Evolutionary conservation across 768 basidiomycete species (phyloP).

Genomic region (Pulveroboletus ravenelii): DNA sequence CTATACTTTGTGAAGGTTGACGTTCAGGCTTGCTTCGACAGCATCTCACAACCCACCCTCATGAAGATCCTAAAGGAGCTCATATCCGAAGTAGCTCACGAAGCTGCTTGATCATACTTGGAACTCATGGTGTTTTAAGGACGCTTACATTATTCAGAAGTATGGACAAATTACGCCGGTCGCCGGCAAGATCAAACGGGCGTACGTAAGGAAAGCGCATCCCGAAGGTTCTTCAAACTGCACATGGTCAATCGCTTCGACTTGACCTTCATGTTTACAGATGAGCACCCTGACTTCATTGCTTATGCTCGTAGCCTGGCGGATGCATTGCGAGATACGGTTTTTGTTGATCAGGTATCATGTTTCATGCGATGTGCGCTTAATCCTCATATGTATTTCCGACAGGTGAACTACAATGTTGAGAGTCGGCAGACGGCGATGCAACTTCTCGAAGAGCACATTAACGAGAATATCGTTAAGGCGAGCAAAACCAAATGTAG

Average conservation of each 20-base stretch:
- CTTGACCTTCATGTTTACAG: constrained; percentile 34
- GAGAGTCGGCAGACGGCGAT: constrained; percentile 55
- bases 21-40: constrained; percentile 94
- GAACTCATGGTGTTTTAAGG: constrained; percentile 38
- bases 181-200: constrained; percentile 53
- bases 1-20: constrained; percentile 97
- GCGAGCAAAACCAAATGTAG: constrained; percentile 31
- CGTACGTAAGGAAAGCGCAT: constrained; percentile 55
- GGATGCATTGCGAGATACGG: constrained; percentile 57
- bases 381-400: background rate
- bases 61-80: constrained; percentile 69
- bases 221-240: constrained; percentile 50
- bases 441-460: constrained; percentile 79
- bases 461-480: constrained; percentile 90
- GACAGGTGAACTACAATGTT: constrained; percentile 51
- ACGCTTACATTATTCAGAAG: constrained; percentile 64
- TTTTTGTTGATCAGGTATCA: constrained; percentile 80
- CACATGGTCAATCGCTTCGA: background rate
- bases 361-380: background rate
- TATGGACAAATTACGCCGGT: constrained; percentile 62
- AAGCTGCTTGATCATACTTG: background rate
- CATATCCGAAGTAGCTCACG: constrained; percentile 56
- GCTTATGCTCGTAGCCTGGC: constrained; percentile 68
- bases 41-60: constrained; percentile 84
- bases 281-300: constrained; percentile 72